Evolutionary conservation across 805 yeast genomes (phyloP).

Genomic region (Debaryomyces tyrocola): DNA sequence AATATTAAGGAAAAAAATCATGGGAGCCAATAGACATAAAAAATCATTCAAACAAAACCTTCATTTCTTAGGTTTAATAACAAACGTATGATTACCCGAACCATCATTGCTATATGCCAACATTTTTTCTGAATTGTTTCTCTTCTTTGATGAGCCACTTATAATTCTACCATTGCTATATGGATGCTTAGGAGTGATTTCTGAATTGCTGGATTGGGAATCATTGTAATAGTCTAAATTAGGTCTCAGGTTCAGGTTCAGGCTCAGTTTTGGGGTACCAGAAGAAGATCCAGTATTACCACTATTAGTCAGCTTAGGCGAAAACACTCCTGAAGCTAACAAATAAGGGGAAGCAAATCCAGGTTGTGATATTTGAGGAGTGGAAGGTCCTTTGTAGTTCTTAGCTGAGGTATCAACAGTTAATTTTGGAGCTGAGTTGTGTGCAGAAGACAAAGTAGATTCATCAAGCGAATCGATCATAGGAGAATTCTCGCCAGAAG

Average conservation of each 20-base stretch:
- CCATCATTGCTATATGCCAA: conserved; percentile 44
- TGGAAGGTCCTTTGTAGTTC: conserved; percentile 30
- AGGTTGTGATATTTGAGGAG: conserved; percentile 32
- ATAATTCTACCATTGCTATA: conserved; percentile 24
- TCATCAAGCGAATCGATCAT: conserved; percentile 31
- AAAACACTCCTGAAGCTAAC: conserved; percentile 59
- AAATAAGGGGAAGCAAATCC: conserved; percentile 72
- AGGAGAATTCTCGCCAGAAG: conserved; percentile 33
- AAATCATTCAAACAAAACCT: not conserved
- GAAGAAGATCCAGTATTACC: conserved; percentile 13
- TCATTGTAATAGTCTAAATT: conserved; percentile 17
- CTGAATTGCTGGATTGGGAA: conserved; percentile 4
- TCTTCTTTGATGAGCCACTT: conserved; percentile 17
- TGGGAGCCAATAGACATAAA: not conserved
- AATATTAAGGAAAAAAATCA: conserved; percentile 1
- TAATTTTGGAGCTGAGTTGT: conserved; percentile 23
- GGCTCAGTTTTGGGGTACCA: conserved; percentile 13
- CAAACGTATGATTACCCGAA: conserved; percentile 37
- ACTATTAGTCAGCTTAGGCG: conserved; percentile 44
- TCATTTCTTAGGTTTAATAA: conserved; percentile 33
- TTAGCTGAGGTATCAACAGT: conserved; percentile 30
- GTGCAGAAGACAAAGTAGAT: conserved; percentile 26
- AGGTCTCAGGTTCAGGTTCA: conserved; percentile 3
- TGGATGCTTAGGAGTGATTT: conserved; percentile 20
- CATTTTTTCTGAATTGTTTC: conserved; percentile 28